Evolutionary conservation across 2,329 filamentous ascomycete species (phyloP).

Genomic region (Aureobasidium sp.): DNA sequence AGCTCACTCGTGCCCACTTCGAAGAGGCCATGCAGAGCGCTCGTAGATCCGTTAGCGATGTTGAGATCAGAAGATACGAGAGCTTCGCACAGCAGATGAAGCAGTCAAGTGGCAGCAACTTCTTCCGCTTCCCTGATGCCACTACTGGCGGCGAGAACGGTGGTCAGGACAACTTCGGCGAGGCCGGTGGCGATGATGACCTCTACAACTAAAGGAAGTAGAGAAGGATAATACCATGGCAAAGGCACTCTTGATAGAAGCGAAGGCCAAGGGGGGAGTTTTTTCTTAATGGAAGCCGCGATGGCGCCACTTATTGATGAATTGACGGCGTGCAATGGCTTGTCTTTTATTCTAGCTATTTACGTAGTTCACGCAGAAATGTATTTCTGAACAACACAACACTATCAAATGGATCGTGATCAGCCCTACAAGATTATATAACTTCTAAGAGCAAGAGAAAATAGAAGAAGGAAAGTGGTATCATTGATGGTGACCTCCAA

Average conservation of each 20-base stretch:
- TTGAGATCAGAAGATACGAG: slow-evolving; percentile 97
- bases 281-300: slow-evolving; percentile 10
- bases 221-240: not conserved
- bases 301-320: slow-evolving; percentile 5
- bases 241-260: slow-evolving; percentile 4
- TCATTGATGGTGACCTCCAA: not conserved
- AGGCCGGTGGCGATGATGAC: slow-evolving; percentile 61
- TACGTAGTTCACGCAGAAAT: slow-evolving; percentile 2
- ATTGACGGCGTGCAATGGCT: slow-evolving; percentile 12
- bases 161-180: slow-evolving; percentile 17
- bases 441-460: too few relatives aligned
- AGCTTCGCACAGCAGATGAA: slow-evolving; percentile 99
- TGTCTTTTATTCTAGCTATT: slow-evolving; percentile 10
- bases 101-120: slow-evolving; percentile 80
- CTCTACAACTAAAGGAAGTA: slow-evolving; percentile 72
- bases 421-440: too few relatives aligned
- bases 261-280: not conserved
- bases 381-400: not conserved
- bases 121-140: slow-evolving; percentile 83
- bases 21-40: slow-evolving; percentile 97
- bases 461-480: not conserved
- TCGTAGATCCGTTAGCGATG: slow-evolving; percentile 86
- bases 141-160: slow-evolving; percentile 17
- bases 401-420: not conserved
- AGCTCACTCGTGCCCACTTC: slow-evolving; percentile 93